Base-by-base conservation (phyloP, 1,284 basidiomycete genomes). In the Wallemia ichthyophaga region DNA sequence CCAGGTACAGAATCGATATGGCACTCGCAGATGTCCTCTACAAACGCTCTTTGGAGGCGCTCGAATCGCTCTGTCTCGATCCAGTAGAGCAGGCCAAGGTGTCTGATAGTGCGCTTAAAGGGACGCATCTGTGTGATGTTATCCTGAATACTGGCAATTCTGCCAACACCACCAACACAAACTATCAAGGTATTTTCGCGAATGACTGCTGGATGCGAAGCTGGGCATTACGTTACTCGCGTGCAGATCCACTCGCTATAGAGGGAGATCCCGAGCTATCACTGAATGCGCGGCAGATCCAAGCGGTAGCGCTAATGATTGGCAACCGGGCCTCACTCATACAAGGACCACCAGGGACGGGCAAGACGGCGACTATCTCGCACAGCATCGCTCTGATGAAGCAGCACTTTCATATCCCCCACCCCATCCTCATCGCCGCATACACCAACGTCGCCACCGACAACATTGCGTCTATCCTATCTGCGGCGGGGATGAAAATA, bases 371-470 rank as follows among this genome's bases (percentile, higher is more conserved):
- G 65, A 92, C 89, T 0, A 87, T 95, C 58, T 81, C 91, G 27
- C 81, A 89, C 66, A 75, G 85, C 1, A 75, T 89, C 64, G 78
- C 78, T 63, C 69, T 95, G 26, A 77, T 95, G 63, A 94, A 94
- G 74, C 66, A 71, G 5, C 78, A 88, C 66, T 95, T 89, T 68
- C 74, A 82, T 66, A 78, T 91, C 15, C 79, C 83, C 9, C 78
- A 85, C 53, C 87, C 87, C 0, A 74, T 94, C 56, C 76, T 94
- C 17, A 80, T 94, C 1, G 85, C 83, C 67, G 89, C 89, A 0
- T 91, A 86, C 67, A 95, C 91, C 33, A 92, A 95, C 64, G 84
- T 81, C 25, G 88, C 91, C 0, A 85, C 92, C n/a, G 88, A 95
- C 68, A 87, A 94, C 64, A 76, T 95, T 7, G 78, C 89, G 28